phyloP scores from a whole-genome alignment of 2,329 filamentous ascomycete species.

The Chrysoporthe austroafricana region DNA sequence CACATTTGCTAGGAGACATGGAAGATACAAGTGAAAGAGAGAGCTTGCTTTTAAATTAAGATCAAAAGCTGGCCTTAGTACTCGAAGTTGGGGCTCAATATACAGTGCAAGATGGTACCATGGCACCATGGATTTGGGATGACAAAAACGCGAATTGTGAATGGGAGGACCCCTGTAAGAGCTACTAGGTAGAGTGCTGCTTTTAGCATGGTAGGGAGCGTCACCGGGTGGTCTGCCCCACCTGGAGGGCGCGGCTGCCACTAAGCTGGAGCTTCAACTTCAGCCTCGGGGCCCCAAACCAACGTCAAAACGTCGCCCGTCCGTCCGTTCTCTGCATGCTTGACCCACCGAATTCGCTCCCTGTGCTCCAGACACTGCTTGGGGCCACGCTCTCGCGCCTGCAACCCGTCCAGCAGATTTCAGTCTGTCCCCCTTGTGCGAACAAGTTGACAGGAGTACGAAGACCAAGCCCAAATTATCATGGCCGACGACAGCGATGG shows the following conservation, averaged over 20 bases:
- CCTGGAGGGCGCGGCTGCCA: constrained; percentile 4
- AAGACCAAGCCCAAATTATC: constrained; percentile 7
- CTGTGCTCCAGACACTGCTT: not conserved
- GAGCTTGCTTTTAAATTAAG: not conserved
- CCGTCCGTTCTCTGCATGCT: not conserved
- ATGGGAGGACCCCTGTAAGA: not conserved
- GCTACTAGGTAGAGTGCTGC: not conserved
- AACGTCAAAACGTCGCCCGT: not conserved
- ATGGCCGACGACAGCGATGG: constrained; percentile 70
- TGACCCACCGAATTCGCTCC: not conserved
- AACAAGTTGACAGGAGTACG: constrained; percentile 4
- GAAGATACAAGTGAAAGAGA: not conserved
- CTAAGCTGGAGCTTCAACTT: constrained; percentile 1
- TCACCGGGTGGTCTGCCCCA: not conserved
- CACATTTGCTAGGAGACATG: not conserved
- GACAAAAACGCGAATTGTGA: not conserved
- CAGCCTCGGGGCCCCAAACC: constrained; percentile 1
- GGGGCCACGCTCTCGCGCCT: not conserved
- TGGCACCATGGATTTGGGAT: not conserved
- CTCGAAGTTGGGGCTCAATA: not conserved
- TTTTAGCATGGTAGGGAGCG: not conserved
- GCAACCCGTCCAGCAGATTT: not conserved
- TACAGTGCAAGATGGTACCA: too few relatives aligned
- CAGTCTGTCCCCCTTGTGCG: not conserved
- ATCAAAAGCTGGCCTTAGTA: not conserved